Evolutionary conservation across 768 basidiomycete species (phyloP), one percentile per base, ranked within the genome.

Genomic region (Crucibulum laeve): DNA sequence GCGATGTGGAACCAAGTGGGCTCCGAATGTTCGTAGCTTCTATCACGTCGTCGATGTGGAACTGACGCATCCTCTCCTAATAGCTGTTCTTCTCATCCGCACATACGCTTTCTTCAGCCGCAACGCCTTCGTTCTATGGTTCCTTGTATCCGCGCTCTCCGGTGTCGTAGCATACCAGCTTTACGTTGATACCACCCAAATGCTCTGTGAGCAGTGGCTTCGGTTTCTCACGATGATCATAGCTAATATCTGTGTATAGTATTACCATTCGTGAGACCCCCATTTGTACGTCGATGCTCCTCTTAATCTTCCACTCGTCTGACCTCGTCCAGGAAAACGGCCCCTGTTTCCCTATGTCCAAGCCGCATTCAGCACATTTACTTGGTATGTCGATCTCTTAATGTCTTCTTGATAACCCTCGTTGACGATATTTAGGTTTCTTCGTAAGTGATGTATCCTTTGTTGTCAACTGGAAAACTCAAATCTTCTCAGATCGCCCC

Each of bases 1-100:
- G 86, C 86, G 14, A 84, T 88, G 80, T 89, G 86, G 86, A 90
- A 90, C 54, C 87, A 89, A 75, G 85, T 87, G 43, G 82, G 84
- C 35, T 85, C 86, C 37, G 84, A 89, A 68, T 81, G 84, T 82
- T 49, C 48, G 72, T 65, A 25, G 44, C 41, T 42, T 47, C 23
- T 43, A 45, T 45, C 32, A 15, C 8, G 25, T 33, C 45, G 45
- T 36, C 24, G 48, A 26, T 23, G 35, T 47, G 48, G n/a, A n/a
- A n/a, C 38, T 49, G 25, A 47, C 43, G 51, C 24, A 18, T 43
- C 51, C 50, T 54, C 50, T 54, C 52, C 44, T 51, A n/a, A 15
- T 13, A 87, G 84, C 80, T 49, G 84, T 90, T 42, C 76, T 90
- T 39, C 75, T 90, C 51, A 90, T 90, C 47, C 80, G 87, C 48